Base-by-base conservation (phyloP, 306 rosid genomes). In the Albizia julibrissin region DNA sequence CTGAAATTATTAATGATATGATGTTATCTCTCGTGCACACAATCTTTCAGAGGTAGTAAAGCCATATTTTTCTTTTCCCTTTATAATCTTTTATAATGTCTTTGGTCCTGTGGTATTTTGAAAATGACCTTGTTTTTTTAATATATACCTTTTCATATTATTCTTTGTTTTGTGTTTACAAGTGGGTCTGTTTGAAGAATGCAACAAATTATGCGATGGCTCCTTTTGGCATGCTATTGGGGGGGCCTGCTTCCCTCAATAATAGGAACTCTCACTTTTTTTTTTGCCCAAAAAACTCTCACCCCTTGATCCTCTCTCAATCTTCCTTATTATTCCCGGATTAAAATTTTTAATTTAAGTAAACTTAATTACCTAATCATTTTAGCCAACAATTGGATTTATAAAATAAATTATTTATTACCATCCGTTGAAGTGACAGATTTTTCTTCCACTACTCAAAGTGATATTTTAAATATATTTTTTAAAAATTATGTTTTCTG, bases 181-280 rank as follows among this genome's bases (percentile, higher is more conserved):
- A 6, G 61, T 6, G 24, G 24, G 59, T 8, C n/a, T 21, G 9
- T 66, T 40, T 31, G 13, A 19, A 50, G 42, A 13, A 12, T 3
- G 69, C 29, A 70, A 72, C 58, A 52, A 79, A 61, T 43, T 27
- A 56, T 56, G 72, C 61, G n/a, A 33, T 44, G 79, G 78, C 40
- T 37, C 79, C 78, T 29, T 44, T 13, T 9, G 39, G 65, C 50
- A 80, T 58, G 78, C 78, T 29, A 59, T 42, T 71, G n/a, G 40
- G 61, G 54, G 72, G 78, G 65, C 72, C 72, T 44, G 10, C 22
- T 72, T 72, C 46, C 78, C 78, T 54, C 65, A 44, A 62, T 72
- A 72, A 61, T 44, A 71, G 72, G 72, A 80, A 29, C 43, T 58
- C 37, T 59, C 22, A 69, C 1, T n/a, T n/a, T n/a, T n/a, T n/a